A percentile compares a stretch with the other conserved stretches of the same genome.
Conservation (phyloP, 371 early-diverging fungal genomes). For the Dinochytrium kinnereticum region DNA sequence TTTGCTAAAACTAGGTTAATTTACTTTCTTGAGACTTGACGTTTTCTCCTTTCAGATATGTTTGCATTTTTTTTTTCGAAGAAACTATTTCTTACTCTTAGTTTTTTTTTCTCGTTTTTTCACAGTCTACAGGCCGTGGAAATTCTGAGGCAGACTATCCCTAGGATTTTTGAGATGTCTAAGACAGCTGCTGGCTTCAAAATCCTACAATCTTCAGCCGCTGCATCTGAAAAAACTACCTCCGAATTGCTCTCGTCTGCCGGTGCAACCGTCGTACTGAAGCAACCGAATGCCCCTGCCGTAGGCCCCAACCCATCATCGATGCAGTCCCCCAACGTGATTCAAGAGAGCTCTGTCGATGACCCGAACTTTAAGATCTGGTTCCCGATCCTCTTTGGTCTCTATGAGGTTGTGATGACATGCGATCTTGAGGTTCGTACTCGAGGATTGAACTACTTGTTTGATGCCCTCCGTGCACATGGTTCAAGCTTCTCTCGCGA, state of each 20-base stretch:
- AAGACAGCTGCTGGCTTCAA: conserved; percentile 37
- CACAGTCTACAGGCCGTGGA: conserved; percentile 54
- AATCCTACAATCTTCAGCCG: conserved; percentile 52
- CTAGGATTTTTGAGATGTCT: conserved; percentile 45
- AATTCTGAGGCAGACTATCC: conserved; percentile 47
- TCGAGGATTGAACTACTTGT: conserved; percentile 79
- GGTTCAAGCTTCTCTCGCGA: conserved; percentile 72
- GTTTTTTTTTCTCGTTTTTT: too few relatives aligned
- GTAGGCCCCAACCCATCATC: neutral
- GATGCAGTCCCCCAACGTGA: neutral
- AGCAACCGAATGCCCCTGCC: conserved; percentile 17
- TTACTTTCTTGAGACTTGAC: too few relatives aligned
- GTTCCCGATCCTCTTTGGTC: conserved; percentile 85
- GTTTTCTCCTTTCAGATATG: too few relatives aligned
- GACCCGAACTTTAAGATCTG: conserved; percentile 65
- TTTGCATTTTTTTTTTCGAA: too few relatives aligned
- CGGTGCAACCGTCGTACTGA: conserved; percentile 16
- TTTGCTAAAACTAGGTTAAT: conserved; percentile 49
- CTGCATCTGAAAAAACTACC: conserved; percentile 42
- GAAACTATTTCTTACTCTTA: too few relatives aligned
- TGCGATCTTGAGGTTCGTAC: conserved; percentile 92
- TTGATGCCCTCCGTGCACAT: conserved; percentile 75
- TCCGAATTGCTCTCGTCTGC: conserved; percentile 35
- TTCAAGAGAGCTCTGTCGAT: conserved; percentile 12
- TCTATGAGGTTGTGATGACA: conserved; percentile 86